These are phyloP conservation scores for Kwoniella dendrophila DNA, from an alignment of 768 basidiomycete species.

Conservation along the genomic window DNA sequence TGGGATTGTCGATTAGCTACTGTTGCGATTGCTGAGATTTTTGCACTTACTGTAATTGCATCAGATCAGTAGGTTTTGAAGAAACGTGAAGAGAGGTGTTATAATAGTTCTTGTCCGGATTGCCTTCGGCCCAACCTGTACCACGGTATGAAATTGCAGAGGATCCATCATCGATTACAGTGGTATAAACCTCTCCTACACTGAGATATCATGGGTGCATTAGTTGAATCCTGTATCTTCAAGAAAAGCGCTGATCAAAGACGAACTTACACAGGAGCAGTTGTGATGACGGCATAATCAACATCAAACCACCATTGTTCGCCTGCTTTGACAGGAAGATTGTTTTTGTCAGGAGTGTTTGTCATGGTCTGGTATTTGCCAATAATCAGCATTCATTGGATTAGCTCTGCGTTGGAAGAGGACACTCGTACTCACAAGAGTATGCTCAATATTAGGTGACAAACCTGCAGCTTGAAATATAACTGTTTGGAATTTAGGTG, in stretches of 20 bases:
- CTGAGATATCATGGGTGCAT: background rate
- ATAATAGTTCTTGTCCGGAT: conserved; percentile 17
- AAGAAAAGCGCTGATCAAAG: background rate
- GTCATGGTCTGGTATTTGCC: conserved; percentile 1
- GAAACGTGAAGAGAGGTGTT: conserved; percentile 28
- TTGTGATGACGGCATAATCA: conserved; percentile 37
- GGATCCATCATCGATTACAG: conserved; percentile 32
- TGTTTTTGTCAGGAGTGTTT: conserved; percentile 17
- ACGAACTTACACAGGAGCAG: conserved; percentile 22
- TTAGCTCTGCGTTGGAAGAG: background rate
- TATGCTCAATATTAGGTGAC: background rate
- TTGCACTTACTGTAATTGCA: conserved; percentile 7
- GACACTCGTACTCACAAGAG: too few relatives aligned
- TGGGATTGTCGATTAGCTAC: background rate
- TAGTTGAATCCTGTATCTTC: background rate
- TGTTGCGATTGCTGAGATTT: background rate
- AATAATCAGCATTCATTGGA: background rate
- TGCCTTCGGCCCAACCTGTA: conserved; percentile 5
- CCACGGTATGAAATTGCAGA: conserved; percentile 22
- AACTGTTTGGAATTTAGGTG: conserved; percentile 8
- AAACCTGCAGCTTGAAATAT: conserved; percentile 24
- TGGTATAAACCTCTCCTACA: conserved; percentile 14
- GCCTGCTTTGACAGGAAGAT: conserved; percentile 14
- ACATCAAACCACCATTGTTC: conserved; percentile 36
- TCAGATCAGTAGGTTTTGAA: conserved; percentile 11